These are phyloP conservation scores for Tulasnella sp. DNA, from an alignment of 768 basidiomycete species.

Conservation along the genomic window DNA sequence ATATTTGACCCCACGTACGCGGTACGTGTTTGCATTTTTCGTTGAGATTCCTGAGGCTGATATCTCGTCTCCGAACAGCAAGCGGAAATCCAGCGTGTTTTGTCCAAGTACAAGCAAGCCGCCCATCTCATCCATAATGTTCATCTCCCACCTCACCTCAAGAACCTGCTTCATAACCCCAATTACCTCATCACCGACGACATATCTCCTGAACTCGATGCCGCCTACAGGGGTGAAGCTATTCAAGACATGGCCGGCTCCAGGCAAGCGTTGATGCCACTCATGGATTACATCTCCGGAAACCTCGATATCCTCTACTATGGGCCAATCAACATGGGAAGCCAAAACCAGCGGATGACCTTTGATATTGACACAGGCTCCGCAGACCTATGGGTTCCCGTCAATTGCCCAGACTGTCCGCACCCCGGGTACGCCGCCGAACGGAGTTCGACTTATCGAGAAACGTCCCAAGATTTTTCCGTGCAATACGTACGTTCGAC, in stretches of 20 bases:
- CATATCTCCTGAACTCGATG: not conserved
- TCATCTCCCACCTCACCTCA: not conserved
- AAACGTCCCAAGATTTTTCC: conserved; percentile 37
- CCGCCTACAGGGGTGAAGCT: not conserved
- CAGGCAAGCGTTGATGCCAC: conserved; percentile 30
- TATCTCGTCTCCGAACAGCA: not conserved
- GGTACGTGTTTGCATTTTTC: not conserved
- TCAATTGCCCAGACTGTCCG: conserved; percentile 8
- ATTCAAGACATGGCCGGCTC: not conserved
- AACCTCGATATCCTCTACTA: conserved; percentile 49
- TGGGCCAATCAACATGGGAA: conserved; percentile 50
- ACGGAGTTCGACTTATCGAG: conserved; percentile 44
- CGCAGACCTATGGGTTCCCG: conserved; percentile 55
- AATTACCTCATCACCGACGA: not conserved
- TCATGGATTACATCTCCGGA: conserved; percentile 43
- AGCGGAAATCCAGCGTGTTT: not conserved
- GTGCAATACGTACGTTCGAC: conserved; percentile 45
- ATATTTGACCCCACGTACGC: conserved; percentile 13
- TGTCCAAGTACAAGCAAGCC: conserved; percentile 18
- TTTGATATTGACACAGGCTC: conserved; percentile 68
- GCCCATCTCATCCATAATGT: conserved; percentile 1
- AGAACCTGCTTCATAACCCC: not conserved
- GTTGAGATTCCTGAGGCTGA: too few relatives aligned
- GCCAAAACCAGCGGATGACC: conserved; percentile 48
- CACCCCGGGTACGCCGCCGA: conserved; percentile 30